A percentile compares a stretch with the other conserved stretches of the same genome.
These are phyloP conservation scores for Gossypium gossypioides DNA, from an alignment of 441 rosid genomes.

Conservation along the genomic window DNA sequence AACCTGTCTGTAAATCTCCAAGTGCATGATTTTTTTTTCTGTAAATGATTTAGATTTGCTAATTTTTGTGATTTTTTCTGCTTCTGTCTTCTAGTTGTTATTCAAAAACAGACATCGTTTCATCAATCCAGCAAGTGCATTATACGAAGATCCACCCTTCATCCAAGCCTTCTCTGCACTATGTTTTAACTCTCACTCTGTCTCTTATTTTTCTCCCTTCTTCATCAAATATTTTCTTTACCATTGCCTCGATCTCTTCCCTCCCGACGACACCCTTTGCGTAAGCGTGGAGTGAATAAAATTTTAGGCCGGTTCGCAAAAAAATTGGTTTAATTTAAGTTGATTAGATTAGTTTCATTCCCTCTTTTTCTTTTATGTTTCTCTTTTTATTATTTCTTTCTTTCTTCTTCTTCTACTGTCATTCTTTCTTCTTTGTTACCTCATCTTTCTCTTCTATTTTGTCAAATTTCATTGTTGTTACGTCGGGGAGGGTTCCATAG, in stretches of 20 bases:
- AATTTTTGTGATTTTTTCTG: conserved; percentile 7
- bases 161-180: conserved; percentile 23
- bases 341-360: too few relatives aligned
- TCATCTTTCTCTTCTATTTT: too few relatives aligned
- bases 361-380: too few relatives aligned
- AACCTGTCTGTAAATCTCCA: not conserved
- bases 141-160: conserved; percentile 28
- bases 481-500: too few relatives aligned
- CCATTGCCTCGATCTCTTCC: conserved; percentile 32
- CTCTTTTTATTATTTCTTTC: too few relatives aligned
- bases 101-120: not conserved
- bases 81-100: not conserved
- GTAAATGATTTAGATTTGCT: not conserved
- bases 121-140: conserved; percentile 11
- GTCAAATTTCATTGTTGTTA: too few relatives aligned
- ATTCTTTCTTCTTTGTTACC: too few relatives aligned
- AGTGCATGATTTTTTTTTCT: not conserved
- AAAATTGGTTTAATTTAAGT: too few relatives aligned
- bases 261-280: conserved; percentile 11
- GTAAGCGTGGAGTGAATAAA: too few relatives aligned
- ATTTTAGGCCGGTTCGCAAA: too few relatives aligned
- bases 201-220: conserved; percentile 21
- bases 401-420: too few relatives aligned
- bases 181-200: conserved; percentile 21
- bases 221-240: conserved; percentile 27